These are phyloP conservation scores for Atkinsonella hypoxylon DNA, from an alignment of 2,329 filamentous ascomycete genomes.

Conservation along the genomic window DNA sequence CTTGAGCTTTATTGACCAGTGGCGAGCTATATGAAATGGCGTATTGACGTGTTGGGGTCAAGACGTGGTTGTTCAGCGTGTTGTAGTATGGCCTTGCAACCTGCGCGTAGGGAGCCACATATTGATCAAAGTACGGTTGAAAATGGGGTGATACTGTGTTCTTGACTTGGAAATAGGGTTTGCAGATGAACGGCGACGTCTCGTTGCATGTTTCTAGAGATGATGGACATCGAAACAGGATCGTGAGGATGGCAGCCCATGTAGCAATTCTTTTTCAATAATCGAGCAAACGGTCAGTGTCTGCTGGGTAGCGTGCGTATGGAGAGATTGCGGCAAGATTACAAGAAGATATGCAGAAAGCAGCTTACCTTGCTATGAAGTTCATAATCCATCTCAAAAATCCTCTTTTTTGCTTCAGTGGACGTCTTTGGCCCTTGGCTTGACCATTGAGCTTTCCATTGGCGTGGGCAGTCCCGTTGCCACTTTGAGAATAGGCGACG, in stretches of 20 bases:
- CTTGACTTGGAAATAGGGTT: conserved; percentile 63
- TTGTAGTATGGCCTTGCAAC: conserved; percentile 64
- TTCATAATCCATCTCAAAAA: conserved; percentile 30
- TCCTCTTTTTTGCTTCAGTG: conserved; percentile 14
- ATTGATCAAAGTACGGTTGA: conserved; percentile 73
- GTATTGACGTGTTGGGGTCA: conserved; percentile 56
- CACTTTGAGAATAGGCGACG: conserved; percentile 25
- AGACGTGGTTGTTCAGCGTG: conserved; percentile 47
- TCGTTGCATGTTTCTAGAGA: conserved; percentile 55
- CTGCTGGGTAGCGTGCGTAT: not conserved
- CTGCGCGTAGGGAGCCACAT: conserved; percentile 74
- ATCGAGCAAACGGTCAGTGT: not conserved
- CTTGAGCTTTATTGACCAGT: conserved; percentile 52
- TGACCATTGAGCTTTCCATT: conserved; percentile 23
- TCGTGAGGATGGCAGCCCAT: conserved; percentile 76
- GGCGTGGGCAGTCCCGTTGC: conserved; percentile 28
- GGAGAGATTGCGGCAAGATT: not conserved
- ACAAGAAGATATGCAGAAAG: not conserved
- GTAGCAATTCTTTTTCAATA: conserved; percentile 49
- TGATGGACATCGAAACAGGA: conserved; percentile 72
- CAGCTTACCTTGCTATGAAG: conserved; percentile 40
- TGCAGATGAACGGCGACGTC: conserved; percentile 66
- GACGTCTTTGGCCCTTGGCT: conserved; percentile 11
- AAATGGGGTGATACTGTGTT: conserved; percentile 57
- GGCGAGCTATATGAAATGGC: conserved; percentile 66